Evolutionary conservation across 345 rosid species (phyloP).

Genomic region (Noccaea bulbosa): DNA sequence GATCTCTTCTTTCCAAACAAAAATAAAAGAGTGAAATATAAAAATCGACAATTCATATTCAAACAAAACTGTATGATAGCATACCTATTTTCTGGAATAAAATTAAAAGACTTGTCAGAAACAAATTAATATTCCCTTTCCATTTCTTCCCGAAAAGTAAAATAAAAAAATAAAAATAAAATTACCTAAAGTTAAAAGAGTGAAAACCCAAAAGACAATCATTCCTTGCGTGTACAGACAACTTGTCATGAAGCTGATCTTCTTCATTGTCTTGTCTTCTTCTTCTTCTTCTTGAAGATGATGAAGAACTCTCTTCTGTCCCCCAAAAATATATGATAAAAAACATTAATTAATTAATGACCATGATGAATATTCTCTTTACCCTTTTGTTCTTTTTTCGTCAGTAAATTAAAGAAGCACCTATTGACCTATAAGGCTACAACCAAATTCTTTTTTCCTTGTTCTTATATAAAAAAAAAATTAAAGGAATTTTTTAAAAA

Average conservation of each 20-base stretch:
- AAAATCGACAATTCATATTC: constrained; percentile 40
- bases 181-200: constrained; percentile 44
- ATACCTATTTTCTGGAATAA: constrained; percentile 40
- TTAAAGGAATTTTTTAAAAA: constrained; percentile 3
- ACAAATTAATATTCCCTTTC: constrained; percentile 42
- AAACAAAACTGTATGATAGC: constrained; percentile 44
- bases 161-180: neutral
- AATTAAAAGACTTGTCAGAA: constrained; percentile 44
- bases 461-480: too few relatives aligned
- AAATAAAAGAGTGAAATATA: neutral
- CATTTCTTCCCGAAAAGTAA: constrained; percentile 22
- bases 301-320: constrained; percentile 47
- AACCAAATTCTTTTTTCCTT: constrained; percentile 23
- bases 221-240: constrained; percentile 47
- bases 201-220: constrained; percentile 48
- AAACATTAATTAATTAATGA: constrained; percentile 13
- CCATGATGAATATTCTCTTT: constrained; percentile 44
- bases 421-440: constrained; percentile 28
- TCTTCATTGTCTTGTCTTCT: constrained; percentile 46
- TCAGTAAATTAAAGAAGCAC: constrained; percentile 28
- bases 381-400: constrained; percentile 16
- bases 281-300: constrained; percentile 44
- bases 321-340: constrained; percentile 18
- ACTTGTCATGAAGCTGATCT: constrained; percentile 45
- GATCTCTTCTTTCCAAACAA: constrained; percentile 37